Evolutionary conservation across 108 stramenopile genomes (phyloP).

Genomic region (Cyclotella kingstonii): DNA sequence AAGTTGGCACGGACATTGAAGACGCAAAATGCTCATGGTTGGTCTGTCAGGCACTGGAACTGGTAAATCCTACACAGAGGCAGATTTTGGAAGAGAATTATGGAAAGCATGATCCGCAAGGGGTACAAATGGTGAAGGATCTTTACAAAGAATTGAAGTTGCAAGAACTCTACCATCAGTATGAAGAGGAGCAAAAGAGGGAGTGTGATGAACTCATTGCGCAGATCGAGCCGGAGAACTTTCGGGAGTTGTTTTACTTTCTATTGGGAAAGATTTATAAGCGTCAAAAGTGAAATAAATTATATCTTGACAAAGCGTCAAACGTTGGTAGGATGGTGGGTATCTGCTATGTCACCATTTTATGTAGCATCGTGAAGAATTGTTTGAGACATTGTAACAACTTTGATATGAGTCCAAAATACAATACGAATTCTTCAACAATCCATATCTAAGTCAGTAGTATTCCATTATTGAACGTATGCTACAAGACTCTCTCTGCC

Average conservation of each 20-base stretch:
- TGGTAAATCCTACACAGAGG: slow-evolving; percentile 50
- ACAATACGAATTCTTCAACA: too few relatives aligned
- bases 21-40: slow-evolving; percentile 99
- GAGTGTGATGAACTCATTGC: slow-evolving; percentile 52
- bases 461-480: too few relatives aligned
- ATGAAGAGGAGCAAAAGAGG: slow-evolving; percentile 84
- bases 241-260: slow-evolving; percentile 70
- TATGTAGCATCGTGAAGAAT: too few relatives aligned
- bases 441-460: too few relatives aligned
- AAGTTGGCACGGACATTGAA: slow-evolving; percentile 99
- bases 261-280: slow-evolving; percentile 96
- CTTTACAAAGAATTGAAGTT: slow-evolving; percentile 86
- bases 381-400: too few relatives aligned
- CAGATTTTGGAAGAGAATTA: slow-evolving; percentile 78
- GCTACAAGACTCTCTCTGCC: too few relatives aligned
- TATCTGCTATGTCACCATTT: too few relatives aligned
- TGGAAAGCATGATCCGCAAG: slow-evolving; percentile 75
- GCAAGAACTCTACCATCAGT: slow-evolving; percentile 64
- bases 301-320: too few relatives aligned
- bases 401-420: too few relatives aligned
- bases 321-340: too few relatives aligned
- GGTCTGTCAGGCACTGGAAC: slow-evolving; percentile 83
- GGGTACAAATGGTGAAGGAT: slow-evolving; percentile 78
- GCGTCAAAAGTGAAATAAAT: slow-evolving; percentile 88
- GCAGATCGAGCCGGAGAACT: slow-evolving; percentile 52